Conservation (phyloP, 768 basidiomycete species). For the Suillus subalutaceus region DNA sequence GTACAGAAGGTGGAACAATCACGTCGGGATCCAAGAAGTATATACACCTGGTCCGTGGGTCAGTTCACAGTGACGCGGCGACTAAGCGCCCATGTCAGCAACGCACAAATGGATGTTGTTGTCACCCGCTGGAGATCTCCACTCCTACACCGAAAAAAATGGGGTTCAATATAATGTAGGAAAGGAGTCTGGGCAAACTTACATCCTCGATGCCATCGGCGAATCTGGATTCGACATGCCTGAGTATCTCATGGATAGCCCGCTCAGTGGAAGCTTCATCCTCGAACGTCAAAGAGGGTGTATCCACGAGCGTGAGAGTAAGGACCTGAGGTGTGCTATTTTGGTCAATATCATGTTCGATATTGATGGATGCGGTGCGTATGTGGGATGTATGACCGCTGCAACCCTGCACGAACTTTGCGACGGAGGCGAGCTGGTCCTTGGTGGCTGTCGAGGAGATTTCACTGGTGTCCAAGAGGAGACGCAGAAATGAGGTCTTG, state of each 20-base stretch:
- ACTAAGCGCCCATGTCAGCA: constrained; percentile 34
- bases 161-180: constrained; percentile 25
- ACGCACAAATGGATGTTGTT: constrained; percentile 82
- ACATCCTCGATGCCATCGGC: constrained; percentile 79
- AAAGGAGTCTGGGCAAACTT: constrained; percentile 40
- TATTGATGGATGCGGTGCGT: constrained; percentile 70
- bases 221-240: constrained; percentile 73
- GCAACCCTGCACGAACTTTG: constrained; percentile 80
- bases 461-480: constrained; percentile 80
- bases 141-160: constrained; percentile 51
- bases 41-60: constrained; percentile 60
- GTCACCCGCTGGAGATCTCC: constrained; percentile 69
- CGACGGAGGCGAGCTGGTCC: constrained; percentile 79
- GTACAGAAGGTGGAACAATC: constrained; percentile 72
- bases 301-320: constrained; percentile 76
- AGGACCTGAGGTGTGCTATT: constrained; percentile 49
- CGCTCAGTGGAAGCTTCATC: constrained; percentile 70
- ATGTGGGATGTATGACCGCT: constrained; percentile 73
- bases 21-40: constrained; percentile 87
- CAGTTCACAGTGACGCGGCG: constrained; percentile 20
- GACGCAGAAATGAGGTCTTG: constrained; percentile 86
- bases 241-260: constrained; percentile 64
- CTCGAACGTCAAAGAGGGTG: constrained; percentile 76
- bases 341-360: constrained; percentile 60
- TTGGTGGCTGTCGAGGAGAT: constrained; percentile 63